phyloP scores from a whole-genome alignment of 108 stramenopile genomes.

The Conticribra guillardii region DNA sequence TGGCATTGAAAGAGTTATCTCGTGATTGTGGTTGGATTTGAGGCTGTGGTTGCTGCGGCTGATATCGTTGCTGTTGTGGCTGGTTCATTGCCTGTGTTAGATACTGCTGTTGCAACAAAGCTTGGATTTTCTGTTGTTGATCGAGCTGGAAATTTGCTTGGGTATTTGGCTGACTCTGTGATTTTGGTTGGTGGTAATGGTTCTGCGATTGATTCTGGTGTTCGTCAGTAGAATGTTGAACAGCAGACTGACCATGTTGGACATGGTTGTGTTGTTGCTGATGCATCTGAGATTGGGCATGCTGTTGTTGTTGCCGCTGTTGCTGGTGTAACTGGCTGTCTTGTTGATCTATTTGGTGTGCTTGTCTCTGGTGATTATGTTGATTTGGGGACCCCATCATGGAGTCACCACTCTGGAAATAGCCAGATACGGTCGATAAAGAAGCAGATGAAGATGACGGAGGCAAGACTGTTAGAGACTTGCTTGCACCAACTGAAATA shows the following conservation, averaged over 20 bases:
- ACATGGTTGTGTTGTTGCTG: too few species aligned
- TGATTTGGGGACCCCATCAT: neutral
- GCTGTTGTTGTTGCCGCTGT: neutral
- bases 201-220: neutral
- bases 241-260: too few species aligned
- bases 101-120: neutral
- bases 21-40: neutral
- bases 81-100: neutral
- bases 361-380: neutral
- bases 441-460: neutral
- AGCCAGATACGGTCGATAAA: neutral
- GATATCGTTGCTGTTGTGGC: neutral
- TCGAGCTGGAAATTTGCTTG: neutral
- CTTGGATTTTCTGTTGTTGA: neutral
- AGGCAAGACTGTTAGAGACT: neutral
- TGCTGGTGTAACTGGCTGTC: neutral
- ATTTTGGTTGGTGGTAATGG: too few species aligned
- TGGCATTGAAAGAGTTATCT: too few species aligned
- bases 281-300: neutral
- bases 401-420: neutral
- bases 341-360: neutral
- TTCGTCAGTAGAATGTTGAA: too few species aligned
- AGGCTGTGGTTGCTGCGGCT: neutral
- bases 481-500: neutral
- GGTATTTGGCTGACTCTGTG: neutral